phyloP scores from a whole-genome alignment of 108 stramenopile genomes.

The Discostella stelligeroides region DNA sequence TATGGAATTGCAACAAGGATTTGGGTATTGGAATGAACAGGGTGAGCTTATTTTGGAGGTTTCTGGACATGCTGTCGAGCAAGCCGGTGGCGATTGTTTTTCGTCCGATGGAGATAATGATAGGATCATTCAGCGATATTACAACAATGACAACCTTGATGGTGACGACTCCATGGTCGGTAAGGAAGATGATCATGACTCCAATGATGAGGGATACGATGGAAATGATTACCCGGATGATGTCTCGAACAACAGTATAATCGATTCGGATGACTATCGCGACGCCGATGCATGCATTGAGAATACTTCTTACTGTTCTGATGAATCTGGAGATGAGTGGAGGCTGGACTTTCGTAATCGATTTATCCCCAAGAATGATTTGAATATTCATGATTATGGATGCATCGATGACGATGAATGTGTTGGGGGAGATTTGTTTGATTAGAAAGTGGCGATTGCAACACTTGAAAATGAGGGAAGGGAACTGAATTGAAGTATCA shows the following conservation, averaged over 20 bases:
- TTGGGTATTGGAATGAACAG: constrained; percentile 75
- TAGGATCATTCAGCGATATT: constrained; percentile 19
- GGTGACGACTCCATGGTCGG: constrained; percentile 17
- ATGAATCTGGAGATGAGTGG: constrained; percentile 26
- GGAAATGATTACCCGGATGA: constrained; percentile 51
- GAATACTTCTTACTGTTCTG: background rate
- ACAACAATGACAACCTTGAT: constrained; percentile 9
- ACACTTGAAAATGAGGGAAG: too few relatives aligned
- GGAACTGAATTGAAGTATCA: too few relatives aligned
- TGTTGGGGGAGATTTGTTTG: constrained; percentile 15
- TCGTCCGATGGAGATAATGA: constrained; percentile 9
- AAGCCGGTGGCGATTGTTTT: background rate
- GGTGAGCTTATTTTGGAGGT: constrained; percentile 73
- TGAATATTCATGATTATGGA: constrained; percentile 24
- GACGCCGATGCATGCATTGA: constrained; percentile 2
- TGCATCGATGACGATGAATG: constrained; percentile 32
- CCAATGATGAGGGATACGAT: constrained; percentile 43
- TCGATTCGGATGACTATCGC: constrained; percentile 10
- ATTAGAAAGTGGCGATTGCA: background rate
- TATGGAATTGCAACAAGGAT: constrained; percentile 65
- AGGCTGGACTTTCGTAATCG: constrained; percentile 43
- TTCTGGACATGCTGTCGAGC: constrained; percentile 16
- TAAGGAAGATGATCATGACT: constrained; percentile 34
- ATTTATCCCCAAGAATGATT: constrained; percentile 12
- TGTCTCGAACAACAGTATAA: background rate